Evolutionary conservation across 768 basidiomycete genomes (phyloP).

Genomic region (Omphalotus guepiniiformis): DNA sequence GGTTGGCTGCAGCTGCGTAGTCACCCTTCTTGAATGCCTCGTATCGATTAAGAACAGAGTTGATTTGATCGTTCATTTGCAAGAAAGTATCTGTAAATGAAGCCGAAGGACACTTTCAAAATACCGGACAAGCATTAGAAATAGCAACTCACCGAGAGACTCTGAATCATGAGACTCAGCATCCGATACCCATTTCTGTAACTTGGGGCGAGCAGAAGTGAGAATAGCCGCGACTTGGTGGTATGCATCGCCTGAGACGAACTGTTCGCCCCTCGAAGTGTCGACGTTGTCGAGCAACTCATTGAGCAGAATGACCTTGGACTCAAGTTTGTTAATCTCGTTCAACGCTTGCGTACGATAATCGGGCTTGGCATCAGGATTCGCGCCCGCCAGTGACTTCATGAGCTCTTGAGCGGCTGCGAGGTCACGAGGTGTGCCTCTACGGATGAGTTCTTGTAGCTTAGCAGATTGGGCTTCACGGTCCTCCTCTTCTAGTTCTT

Average conservation of each 20-base stretch:
- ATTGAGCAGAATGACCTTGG: conserved; percentile 92
- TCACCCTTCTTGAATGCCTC: conserved; percentile 94
- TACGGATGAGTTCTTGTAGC: conserved; percentile 94
- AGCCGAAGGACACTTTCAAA: not conserved
- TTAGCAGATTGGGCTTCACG: conserved; percentile 93
- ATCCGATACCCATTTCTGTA: conserved; percentile 98
- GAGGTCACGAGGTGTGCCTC: conserved; percentile 93
- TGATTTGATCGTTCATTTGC: conserved; percentile 97
- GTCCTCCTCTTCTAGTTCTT: conserved; percentile 95
- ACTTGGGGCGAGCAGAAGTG: conserved; percentile 78
- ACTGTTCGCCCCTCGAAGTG: conserved; percentile 62
- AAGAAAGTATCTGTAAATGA: conserved; percentile 75
- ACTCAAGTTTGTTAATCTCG: conserved; percentile 92
- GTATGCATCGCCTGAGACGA: conserved; percentile 88
- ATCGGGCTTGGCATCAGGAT: conserved; percentile 92
- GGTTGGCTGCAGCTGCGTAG: conserved; percentile 61
- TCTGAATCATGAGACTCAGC: conserved; percentile 86
- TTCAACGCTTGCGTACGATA: conserved; percentile 86
- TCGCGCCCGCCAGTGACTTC: conserved; percentile 92
- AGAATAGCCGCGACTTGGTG: conserved; percentile 92
- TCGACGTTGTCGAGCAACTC: conserved; percentile 96
- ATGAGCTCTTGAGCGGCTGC: conserved; percentile 96
- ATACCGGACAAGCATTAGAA: not conserved
- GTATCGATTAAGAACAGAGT: conserved; percentile 84
- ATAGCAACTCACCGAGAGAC: conserved; percentile 65